phyloP scores from a whole-genome alignment of 2,329 filamentous ascomycete genomes.

The Epichloe hybrida region DNA sequence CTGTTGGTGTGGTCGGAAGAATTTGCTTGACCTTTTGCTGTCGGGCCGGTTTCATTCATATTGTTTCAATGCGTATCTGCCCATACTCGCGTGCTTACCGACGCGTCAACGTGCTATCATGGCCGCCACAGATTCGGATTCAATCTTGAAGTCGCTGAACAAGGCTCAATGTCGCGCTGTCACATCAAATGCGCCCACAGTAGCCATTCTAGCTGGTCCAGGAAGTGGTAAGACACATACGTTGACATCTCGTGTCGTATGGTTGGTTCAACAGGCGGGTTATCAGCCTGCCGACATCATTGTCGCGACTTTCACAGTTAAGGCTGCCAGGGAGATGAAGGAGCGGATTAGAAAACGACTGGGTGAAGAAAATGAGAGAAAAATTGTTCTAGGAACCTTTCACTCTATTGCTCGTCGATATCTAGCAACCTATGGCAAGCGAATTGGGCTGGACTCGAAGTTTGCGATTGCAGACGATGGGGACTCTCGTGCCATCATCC shows the following conservation, averaged over 20 bases:
- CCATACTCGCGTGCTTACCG: constrained; percentile 1
- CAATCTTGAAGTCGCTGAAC: constrained; percentile 38
- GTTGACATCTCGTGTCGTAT: constrained; percentile 80
- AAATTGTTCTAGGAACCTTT: constrained; percentile 82
- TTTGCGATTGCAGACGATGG: constrained; percentile 84
- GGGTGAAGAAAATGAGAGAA: constrained; percentile 61
- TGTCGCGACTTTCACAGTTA: constrained; percentile 94
- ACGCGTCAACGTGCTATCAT: constrained; percentile 14
- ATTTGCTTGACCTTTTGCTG: not conserved
- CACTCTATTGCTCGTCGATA: constrained; percentile 86
- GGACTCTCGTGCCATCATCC: constrained; percentile 68
- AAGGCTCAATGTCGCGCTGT: constrained; percentile 42
- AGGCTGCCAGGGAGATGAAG: constrained; percentile 88
- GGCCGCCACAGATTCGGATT: constrained; percentile 11
- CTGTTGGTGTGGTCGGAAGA: not conserved
- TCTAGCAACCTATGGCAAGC: constrained; percentile 66
- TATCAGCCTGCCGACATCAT: constrained; percentile 77
- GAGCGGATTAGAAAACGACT: constrained; percentile 69
- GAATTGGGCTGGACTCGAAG: constrained; percentile 67
- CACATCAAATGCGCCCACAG: constrained; percentile 36
- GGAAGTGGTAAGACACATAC: constrained; percentile 89
- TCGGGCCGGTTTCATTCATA: not conserved
- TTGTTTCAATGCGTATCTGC: not conserved
- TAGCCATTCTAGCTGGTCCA: constrained; percentile 54
- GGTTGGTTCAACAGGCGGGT: constrained; percentile 60